Evolutionary conservation across 2,329 filamentous ascomycete genomes (phyloP).

Genomic region (Penicillium concentricum): DNA sequence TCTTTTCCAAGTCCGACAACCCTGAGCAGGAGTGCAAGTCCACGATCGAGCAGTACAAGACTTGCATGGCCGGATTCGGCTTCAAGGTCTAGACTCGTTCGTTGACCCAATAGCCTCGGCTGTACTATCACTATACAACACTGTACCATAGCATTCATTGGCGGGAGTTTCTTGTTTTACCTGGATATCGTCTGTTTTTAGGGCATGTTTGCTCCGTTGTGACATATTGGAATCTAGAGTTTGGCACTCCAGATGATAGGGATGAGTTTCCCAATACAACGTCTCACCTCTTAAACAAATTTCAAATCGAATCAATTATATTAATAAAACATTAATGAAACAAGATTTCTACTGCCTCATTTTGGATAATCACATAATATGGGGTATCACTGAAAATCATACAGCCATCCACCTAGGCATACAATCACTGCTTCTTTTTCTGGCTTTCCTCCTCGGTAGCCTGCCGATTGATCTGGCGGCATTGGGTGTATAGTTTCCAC

Average conservation of each 20-base stretch:
- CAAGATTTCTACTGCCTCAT: slow-evolving; percentile 5
- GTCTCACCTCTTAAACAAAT: slow-evolving; percentile 15
- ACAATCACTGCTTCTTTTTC: slow-evolving; percentile 37
- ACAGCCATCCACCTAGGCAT: slow-evolving; percentile 3
- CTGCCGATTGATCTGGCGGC: slow-evolving; percentile 26
- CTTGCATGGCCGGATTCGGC: slow-evolving; percentile 89
- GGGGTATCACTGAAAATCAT: slow-evolving; percentile 31
- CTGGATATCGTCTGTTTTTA: slow-evolving; percentile 6
- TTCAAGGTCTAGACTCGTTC: slow-evolving; percentile 62
- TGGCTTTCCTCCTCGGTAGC: slow-evolving; percentile 25
- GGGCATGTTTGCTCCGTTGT: slow-evolving; percentile 6
- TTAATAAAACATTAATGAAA: slow-evolving; percentile 5
- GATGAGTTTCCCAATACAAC: slow-evolving; percentile 10
- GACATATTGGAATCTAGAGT: slow-evolving; percentile 6
- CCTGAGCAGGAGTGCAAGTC: slow-evolving; percentile 77
- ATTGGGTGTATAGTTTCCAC: slow-evolving; percentile 55
- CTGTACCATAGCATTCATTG: slow-evolving; percentile 26
- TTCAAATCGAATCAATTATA: background rate
- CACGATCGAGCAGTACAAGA: slow-evolving; percentile 80
- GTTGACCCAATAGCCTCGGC: slow-evolving; percentile 1
- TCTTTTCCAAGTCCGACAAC: slow-evolving; percentile 83
- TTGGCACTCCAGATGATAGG: slow-evolving; percentile 1
- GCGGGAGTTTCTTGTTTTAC: slow-evolving; percentile 17
- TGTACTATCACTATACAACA: slow-evolving; percentile 12
- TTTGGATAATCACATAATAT: slow-evolving; percentile 10